These are phyloP conservation scores for Backusella tarrabulga DNA, from an alignment of 192 early-diverging fungal genomes.

Conservation along the genomic window DNA sequence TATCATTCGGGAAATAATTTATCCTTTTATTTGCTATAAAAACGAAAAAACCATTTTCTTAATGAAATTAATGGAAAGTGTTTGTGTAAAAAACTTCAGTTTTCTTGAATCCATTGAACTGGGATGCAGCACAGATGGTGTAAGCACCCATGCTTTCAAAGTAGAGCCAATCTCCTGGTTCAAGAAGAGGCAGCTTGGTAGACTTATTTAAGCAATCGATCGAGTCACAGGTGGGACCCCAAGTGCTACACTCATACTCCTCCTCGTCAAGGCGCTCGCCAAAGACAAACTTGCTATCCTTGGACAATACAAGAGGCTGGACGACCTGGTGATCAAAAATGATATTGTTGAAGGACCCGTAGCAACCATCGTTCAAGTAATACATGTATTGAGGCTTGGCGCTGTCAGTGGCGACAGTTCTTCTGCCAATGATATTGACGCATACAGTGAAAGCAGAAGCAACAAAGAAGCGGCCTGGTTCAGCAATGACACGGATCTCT, in stretches of 20 bases:
- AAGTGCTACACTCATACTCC: constrained; percentile 70
- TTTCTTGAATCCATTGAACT: constrained; percentile 88
- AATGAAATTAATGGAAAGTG: constrained; percentile 37
- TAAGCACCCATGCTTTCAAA: constrained; percentile 98
- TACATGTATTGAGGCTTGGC: constrained; percentile 57
- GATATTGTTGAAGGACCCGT: constrained; percentile 98
- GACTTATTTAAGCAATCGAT: constrained; percentile 87
- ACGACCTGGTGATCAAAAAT: constrained; percentile 93
- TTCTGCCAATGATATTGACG: constrained; percentile 89
- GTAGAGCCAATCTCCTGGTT: constrained; percentile 94
- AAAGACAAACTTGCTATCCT: constrained; percentile 36
- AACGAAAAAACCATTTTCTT: background rate
- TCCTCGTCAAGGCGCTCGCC: constrained; percentile 22
- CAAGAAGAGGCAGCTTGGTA: constrained; percentile 72
- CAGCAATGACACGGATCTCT: constrained; percentile 92
- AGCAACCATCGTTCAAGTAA: constrained; percentile 99
- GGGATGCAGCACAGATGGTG: constrained; percentile 84
- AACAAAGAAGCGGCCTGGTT: constrained; percentile 97
- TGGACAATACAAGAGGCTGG: constrained; percentile 46
- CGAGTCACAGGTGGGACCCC: constrained; percentile 99
- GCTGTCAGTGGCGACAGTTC: constrained; percentile 52
- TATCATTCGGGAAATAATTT: background rate
- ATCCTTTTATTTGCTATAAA: background rate
- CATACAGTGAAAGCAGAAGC: constrained; percentile 92
- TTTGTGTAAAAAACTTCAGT: constrained; percentile 87